Conservation (phyloP, 169 alveolate species). For the Cryptosporidium parvum region DNA sequence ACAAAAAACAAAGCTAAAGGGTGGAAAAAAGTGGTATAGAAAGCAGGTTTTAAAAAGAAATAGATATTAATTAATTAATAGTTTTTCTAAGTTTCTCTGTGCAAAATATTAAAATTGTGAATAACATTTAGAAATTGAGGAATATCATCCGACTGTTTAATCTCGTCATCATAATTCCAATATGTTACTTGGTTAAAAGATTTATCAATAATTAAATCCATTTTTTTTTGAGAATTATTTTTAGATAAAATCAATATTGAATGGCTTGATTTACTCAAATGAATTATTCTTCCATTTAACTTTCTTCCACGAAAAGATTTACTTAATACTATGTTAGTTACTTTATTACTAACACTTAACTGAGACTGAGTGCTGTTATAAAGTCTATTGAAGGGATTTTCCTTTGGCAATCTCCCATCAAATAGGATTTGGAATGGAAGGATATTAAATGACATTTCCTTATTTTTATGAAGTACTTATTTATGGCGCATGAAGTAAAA, state of each 20-base stretch:
- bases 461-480: too few relatives aligned
- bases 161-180: constrained; percentile 65
- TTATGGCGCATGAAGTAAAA: background rate
- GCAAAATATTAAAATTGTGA: background rate
- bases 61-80: constrained; percentile 15
- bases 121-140: constrained; percentile 47
- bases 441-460: constrained; percentile 1
- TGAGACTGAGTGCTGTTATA: background rate
- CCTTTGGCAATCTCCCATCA: constrained; percentile 22
- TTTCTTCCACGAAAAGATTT: constrained; percentile 53
- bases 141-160: constrained; percentile 20
- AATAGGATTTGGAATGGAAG: constrained; percentile 53
- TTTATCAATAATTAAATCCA: background rate
- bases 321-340: background rate
- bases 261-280: background rate
- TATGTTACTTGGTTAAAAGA: constrained; percentile 5
- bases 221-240: background rate
- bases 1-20: constrained; percentile 25
- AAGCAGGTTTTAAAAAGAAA: constrained; percentile 62
- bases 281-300: constrained; percentile 27
- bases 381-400: background rate
- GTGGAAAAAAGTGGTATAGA: constrained; percentile 67
- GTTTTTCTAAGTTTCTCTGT: constrained; percentile 11
- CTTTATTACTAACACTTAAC: background rate
- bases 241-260: constrained; percentile 7